Evolutionary conservation across 257 asterid genomes (phyloP).

Genomic region (Eucommia ulmoides): DNA sequence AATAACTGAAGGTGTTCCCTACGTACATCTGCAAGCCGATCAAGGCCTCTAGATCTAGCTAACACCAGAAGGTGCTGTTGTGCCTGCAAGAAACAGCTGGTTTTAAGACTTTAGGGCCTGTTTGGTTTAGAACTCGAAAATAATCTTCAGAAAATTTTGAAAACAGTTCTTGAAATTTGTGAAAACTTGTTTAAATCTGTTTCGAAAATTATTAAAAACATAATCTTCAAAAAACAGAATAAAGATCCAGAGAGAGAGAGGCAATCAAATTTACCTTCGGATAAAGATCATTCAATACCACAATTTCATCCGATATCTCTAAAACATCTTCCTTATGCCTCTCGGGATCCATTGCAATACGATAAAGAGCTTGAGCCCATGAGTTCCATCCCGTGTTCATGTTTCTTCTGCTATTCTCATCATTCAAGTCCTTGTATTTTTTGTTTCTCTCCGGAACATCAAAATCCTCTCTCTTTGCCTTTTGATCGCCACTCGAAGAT

Average conservation of each 20-base stretch:
- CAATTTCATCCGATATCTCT: constrained; percentile 48
- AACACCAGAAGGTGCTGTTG: constrained; percentile 57
- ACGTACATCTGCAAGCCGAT: constrained; percentile 49
- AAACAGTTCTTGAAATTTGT: too few species aligned
- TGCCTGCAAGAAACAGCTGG: constrained; percentile 38
- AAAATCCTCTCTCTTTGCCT: constrained; percentile 37
- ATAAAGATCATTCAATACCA: constrained; percentile 78
- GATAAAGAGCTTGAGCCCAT: constrained; percentile 63
- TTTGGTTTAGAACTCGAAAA: too few species aligned
- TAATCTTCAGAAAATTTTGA: too few species aligned
- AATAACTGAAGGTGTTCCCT: constrained; percentile 47
- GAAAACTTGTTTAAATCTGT: too few species aligned
- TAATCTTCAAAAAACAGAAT: too few species aligned
- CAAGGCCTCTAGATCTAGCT: constrained; percentile 66
- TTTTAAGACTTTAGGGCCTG: not conserved
- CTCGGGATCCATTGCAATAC: constrained; percentile 69
- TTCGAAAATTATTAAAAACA: too few species aligned
- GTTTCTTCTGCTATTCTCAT: constrained; percentile 11
- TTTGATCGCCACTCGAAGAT: constrained; percentile 23
- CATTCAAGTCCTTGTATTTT: constrained; percentile 22
- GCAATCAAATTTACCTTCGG: constrained; percentile 66
- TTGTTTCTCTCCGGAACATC: constrained; percentile 34
- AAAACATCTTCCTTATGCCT: constrained; percentile 32
- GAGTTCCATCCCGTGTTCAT: constrained; percentile 38
- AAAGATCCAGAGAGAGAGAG: constrained; percentile 12